Evolutionary conservation across 345 rosid genomes (phyloP), one percentile per base, ranked within the genome.

Genomic region (Ricinus communis): DNA sequence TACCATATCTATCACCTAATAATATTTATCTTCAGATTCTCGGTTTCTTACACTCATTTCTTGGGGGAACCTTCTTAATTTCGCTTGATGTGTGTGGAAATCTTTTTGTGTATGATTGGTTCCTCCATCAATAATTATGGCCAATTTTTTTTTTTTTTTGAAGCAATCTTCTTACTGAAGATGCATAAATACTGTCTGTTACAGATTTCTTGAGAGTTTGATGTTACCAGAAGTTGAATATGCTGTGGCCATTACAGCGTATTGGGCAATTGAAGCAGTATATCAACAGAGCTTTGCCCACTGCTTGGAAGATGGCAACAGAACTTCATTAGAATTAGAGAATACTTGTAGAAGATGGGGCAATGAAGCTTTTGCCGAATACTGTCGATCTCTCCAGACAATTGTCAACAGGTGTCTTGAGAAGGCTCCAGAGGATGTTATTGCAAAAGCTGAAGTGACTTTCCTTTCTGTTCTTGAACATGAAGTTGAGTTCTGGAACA

Each of bases 331-430:
- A 0, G 91, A 86, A 43, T 74, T 94, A 0, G 72, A 63, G 18
- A 82, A 83, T 61, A 84, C 93, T 28, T 94, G 98, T 83, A 69
- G 70, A 69, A 86, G 98, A 70, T 91, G 98, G 97, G 98, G 98
- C 18, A 90, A 82, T 10, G 87, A 83, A 0, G 83, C 79, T 4
- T 91, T 88, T 28, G 83, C 85, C 33, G 64, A 74, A 71, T 91
- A 90, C 40, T 91, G 97, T 58, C 65, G 11, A 0, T 72, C 87
- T 4, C 88, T 94, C 31, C 65, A 83, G 74, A 77, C 70, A 36
- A 86, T 90, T 2, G 88, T 75, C 0, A 85, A 88, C 65, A 80
- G 89, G n/a, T 81, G 79, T 36, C 76, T 90, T 16, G 79, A 71
- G 69, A 84, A 85, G 57, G 93, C 91, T 40, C 74, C 90, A 0